Conservation (phyloP, 1,284 basidiomycete species). For the Austroboletus niveus region DNA sequence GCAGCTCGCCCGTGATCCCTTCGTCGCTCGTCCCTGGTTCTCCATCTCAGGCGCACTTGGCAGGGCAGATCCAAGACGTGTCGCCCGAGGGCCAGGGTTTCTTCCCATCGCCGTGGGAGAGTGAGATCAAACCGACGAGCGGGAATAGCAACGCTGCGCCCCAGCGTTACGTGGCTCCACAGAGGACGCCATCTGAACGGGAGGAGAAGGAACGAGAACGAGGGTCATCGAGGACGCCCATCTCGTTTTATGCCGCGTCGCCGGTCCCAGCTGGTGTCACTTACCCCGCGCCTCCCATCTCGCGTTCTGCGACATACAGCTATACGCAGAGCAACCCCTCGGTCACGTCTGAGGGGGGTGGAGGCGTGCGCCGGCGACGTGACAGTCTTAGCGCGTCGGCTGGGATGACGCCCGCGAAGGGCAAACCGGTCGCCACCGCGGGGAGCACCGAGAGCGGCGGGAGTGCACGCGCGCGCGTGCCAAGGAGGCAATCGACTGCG, state of each 20-base stretch:
- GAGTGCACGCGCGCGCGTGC: neutral
- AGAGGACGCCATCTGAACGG: constrained; percentile 19
- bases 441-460: constrained; percentile 13
- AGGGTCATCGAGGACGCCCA: constrained; percentile 19
- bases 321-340: constrained; percentile 18
- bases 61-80: constrained; percentile 15
- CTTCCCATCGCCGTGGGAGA: constrained; percentile 1
- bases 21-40: neutral
- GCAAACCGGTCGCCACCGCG: constrained; percentile 11
- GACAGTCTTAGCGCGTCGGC: constrained; percentile 25
- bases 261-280: constrained; percentile 26
- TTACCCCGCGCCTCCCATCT: constrained; percentile 29
- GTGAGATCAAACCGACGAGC: neutral
- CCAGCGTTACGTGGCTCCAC: constrained; percentile 9
- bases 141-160: constrained; percentile 8
- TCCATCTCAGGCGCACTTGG: neutral
- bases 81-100: constrained; percentile 15
- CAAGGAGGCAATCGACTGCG: constrained; percentile 22
- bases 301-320: constrained; percentile 24
- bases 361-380: constrained; percentile 15
- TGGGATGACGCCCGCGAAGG: constrained; percentile 27
- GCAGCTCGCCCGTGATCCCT: constrained; percentile 7
- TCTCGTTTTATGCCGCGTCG: constrained; percentile 28
- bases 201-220: constrained; percentile 21
- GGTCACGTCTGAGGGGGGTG: constrained; percentile 21